These are phyloP conservation scores for Taphrina wiesneri DNA, from an alignment of 1,139 yeast genomes.

Conservation along the genomic window DNA sequence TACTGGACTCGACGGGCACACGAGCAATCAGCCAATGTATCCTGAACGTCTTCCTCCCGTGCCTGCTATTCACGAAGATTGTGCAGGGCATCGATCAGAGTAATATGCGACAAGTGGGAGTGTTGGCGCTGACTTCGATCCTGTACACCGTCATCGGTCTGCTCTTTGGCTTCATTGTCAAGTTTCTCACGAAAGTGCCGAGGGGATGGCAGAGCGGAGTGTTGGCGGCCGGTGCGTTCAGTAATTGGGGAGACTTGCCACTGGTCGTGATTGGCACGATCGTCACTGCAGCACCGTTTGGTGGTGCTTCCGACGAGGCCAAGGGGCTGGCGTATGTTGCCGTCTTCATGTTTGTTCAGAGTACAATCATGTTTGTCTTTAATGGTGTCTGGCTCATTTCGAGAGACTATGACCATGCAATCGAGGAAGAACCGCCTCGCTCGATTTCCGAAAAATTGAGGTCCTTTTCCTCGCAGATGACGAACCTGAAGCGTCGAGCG, in stretches of 20 bases:
- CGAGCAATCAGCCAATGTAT: slow-evolving; percentile 28
- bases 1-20: slow-evolving; percentile 24
- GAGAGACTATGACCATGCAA: slow-evolving; percentile 57
- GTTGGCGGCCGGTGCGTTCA: slow-evolving; percentile 69
- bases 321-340: slow-evolving; percentile 82
- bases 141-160: slow-evolving; percentile 49
- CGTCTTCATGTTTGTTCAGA: slow-evolving; percentile 71
- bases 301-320: slow-evolving; percentile 58
- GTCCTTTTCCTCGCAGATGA: neutral
- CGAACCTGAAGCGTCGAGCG: neutral
- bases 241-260: slow-evolving; percentile 70
- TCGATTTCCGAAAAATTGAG: neutral
- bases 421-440: neutral
- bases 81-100: slow-evolving; percentile 67
- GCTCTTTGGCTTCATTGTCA: slow-evolving; percentile 43
- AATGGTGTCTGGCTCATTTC: slow-evolving; percentile 75
- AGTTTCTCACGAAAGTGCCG: slow-evolving; percentile 56
- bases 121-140: slow-evolving; percentile 64
- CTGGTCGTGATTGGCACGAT: slow-evolving; percentile 84
- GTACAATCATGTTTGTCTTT: slow-evolving; percentile 68
- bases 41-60: slow-evolving; percentile 66
- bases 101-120: slow-evolving; percentile 74
- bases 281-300: slow-evolving; percentile 64
- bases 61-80: slow-evolving; percentile 74
- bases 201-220: slow-evolving; percentile 77